phyloP scores from a whole-genome alignment of 2,329 filamentous ascomycete species.

The Parastagonospora nodorum region DNA sequence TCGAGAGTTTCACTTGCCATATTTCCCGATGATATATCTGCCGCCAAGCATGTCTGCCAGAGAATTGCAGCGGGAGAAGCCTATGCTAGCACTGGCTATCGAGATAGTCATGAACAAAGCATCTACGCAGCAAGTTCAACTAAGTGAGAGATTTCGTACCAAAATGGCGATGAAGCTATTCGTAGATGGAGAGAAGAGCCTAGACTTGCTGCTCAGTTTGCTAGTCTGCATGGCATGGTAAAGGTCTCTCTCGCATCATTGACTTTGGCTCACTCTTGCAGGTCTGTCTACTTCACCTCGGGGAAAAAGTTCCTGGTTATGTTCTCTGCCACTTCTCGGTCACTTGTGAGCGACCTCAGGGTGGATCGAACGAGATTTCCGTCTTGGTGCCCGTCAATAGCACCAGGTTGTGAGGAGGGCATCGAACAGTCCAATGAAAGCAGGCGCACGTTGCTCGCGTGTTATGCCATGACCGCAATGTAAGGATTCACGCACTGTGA shows the following conservation, averaged over 20 bases:
- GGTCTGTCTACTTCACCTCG: conserved; percentile 20
- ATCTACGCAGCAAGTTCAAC: conserved; percentile 10
- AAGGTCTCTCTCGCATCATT: not conserved
- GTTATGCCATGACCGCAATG: conserved; percentile 53
- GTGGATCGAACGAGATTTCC: conserved; percentile 19
- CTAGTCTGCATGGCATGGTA: conserved; percentile 28
- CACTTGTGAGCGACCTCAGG: conserved; percentile 24
- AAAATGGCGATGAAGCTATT: conserved; percentile 23
- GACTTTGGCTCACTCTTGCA: conserved; percentile 4
- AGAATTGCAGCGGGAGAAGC: conserved; percentile 11
- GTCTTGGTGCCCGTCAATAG: conserved; percentile 10
- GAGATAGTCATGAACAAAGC: conserved; percentile 21
- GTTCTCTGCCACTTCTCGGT: conserved; percentile 16
- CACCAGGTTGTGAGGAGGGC: conserved; percentile 3
- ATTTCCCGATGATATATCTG: conserved; percentile 20
- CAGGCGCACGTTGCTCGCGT: conserved; percentile 55
- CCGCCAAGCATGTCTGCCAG: conserved; percentile 7
- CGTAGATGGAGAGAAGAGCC: conserved; percentile 28
- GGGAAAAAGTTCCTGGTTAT: conserved; percentile 25
- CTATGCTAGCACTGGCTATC: conserved; percentile 20
- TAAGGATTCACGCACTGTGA: conserved; percentile 21
- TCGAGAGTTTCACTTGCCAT: conserved; percentile 9
- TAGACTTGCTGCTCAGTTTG: conserved; percentile 39
- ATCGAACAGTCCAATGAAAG: conserved; percentile 54
- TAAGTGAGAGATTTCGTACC: conserved; percentile 22